Evolutionary conservation across 305 asterid species (phyloP).

Genomic region (Lippia alba): DNA sequence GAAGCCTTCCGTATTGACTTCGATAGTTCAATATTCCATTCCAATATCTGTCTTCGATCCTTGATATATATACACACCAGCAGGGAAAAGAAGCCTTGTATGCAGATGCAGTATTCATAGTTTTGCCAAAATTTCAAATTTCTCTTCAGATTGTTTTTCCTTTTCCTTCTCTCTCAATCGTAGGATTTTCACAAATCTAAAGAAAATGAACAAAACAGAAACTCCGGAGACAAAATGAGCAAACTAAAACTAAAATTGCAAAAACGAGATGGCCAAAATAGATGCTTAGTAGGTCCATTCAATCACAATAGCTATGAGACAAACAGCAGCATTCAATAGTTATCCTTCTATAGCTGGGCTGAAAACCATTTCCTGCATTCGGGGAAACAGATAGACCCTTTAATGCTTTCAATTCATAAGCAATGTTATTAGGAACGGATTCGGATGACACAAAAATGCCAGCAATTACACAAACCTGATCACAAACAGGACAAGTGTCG

Average conservation of each 20-base stretch:
- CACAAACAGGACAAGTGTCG: conserved; percentile 87
- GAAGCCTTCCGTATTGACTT: no score
- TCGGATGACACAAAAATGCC: conserved; percentile 10
- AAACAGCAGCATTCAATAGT: conserved; percentile 26
- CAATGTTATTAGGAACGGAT: conserved; percentile 9
- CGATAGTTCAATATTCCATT: background rate
- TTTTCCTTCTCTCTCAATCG: background rate
- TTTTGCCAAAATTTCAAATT: conserved; percentile 20
- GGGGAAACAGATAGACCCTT: conserved; percentile 30
- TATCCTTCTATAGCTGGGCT: conserved; percentile 51
- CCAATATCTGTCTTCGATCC: conserved; percentile 5
- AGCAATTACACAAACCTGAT: conserved; percentile 57
- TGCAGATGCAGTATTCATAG: conserved; percentile 13
- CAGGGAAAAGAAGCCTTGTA: background rate
- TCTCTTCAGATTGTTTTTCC: background rate
- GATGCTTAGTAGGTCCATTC: conserved; percentile 11
- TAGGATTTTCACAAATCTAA: conserved; percentile 19
- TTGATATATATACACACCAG: conserved; percentile 25
- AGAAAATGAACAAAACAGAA: conserved; percentile 31
- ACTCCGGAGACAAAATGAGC: conserved; percentile 29
- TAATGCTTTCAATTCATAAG: conserved; percentile 28
- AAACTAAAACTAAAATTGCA: conserved; percentile 21
- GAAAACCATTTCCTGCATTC: conserved; percentile 78
- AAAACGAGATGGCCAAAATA: conserved; percentile 23
- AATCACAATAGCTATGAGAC: conserved; percentile 18